Conservation (phyloP, 192 early-diverging fungal genomes). For the Rhizoclosmatium globosum region DNA sequence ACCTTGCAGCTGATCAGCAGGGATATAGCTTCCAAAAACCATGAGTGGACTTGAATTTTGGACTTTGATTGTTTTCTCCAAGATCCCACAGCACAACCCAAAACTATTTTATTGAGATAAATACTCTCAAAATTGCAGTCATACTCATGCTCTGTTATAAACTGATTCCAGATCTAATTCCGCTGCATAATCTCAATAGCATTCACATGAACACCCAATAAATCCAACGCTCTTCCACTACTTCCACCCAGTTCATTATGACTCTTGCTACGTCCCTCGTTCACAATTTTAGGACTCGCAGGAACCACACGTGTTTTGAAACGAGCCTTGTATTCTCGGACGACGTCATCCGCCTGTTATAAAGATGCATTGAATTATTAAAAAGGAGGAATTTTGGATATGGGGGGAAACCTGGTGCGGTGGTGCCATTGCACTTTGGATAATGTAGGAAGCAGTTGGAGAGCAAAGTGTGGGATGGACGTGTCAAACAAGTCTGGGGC, state of each 20-base stretch:
- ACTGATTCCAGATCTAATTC: neutral
- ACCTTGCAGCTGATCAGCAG: no score
- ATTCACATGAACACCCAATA: conserved; percentile 6
- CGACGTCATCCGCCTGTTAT: conserved; percentile 16
- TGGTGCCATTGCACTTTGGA: conserved; percentile 37
- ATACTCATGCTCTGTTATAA: no score
- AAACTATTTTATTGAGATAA: no score
- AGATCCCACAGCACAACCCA: no score
- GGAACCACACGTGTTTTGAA: conserved; percentile 14
- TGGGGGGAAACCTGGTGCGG: conserved; percentile 41
- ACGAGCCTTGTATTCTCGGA: conserved; percentile 27
- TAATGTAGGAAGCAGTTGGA: conserved; percentile 54
- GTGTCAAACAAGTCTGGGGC: conserved; percentile 14
- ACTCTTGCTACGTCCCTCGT: no score
- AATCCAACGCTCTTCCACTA: neutral
- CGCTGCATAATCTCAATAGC: conserved; percentile 10
- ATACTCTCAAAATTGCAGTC: no score
- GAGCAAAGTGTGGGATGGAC: conserved; percentile 53
- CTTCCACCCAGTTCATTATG: neutral
- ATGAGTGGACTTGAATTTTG: no score
- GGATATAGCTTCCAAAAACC: no score
- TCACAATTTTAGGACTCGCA: neutral
- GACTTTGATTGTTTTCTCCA: no score
- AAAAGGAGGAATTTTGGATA: neutral
- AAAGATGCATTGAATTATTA: neutral